Evolutionary conservation across 2,329 filamentous ascomycete genomes (phyloP).

Genomic region (Ophiosphaerella korrae): DNA sequence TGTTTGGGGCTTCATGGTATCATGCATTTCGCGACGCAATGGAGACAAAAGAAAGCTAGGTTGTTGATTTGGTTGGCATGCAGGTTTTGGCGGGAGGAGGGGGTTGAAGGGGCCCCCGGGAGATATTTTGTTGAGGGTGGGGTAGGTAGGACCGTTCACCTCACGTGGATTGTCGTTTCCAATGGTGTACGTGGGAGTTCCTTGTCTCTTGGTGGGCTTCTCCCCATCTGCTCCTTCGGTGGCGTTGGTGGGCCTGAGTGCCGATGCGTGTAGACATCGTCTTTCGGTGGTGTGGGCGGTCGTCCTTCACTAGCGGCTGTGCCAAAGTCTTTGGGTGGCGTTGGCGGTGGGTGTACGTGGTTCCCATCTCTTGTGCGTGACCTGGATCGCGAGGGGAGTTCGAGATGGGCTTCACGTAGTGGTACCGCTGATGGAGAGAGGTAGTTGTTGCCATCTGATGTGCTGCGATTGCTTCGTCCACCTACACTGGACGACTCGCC

Average conservation of each 20-base stretch:
- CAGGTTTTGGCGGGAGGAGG: background rate
- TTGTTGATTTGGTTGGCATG: background rate
- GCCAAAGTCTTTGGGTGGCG: constrained; percentile 50
- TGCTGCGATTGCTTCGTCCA: constrained; percentile 57
- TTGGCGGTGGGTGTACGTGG: constrained; percentile 48
- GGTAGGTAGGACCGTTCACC: constrained; percentile 16
- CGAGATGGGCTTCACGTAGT: constrained; percentile 20
- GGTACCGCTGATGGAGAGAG: constrained; percentile 26
- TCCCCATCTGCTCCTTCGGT: constrained; percentile 44
- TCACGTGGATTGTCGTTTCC: constrained; percentile 41
- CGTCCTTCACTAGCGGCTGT: constrained; percentile 27
- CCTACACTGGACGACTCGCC: constrained; percentile 74
- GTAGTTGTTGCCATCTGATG: constrained; percentile 23
- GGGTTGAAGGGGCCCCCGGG: no score
- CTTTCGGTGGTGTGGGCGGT: constrained; percentile 48
- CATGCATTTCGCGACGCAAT: constrained; percentile 3
- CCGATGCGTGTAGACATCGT: constrained; percentile 27
- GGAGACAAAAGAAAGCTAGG: background rate
- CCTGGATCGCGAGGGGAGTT: constrained; percentile 16
- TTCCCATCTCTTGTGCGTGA: constrained; percentile 33
- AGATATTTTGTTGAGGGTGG: no score
- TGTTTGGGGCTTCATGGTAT: background rate
- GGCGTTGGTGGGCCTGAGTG: constrained; percentile 47
- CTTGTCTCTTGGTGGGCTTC: constrained; percentile 38
- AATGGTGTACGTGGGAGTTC: constrained; percentile 42